Conservation (phyloP, 2,329 filamentous ascomycete genomes). For the Talaromyces sp. region DNA sequence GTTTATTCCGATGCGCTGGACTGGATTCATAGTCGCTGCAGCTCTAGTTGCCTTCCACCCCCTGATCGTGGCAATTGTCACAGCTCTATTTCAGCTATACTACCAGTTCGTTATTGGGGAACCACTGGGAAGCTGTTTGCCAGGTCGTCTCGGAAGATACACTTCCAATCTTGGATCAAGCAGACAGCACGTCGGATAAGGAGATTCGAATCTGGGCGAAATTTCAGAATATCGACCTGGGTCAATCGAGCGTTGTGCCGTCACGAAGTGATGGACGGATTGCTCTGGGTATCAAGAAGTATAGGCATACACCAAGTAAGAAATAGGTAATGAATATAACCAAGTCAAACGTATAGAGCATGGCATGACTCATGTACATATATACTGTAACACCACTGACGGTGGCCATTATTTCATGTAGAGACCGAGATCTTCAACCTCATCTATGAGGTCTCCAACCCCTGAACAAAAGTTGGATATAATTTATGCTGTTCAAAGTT, state of each 20-base stretch:
- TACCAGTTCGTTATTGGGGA: not conserved
- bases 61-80: not conserved
- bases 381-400: too few relatives aligned
- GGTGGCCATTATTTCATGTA: not conserved
- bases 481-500: not conserved
- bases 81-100: not conserved
- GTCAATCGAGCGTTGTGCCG: not conserved
- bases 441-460: too few relatives aligned
- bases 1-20: not conserved
- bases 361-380: not conserved
- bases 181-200: not conserved
- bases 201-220: not conserved
- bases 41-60: not conserved
- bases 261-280: not conserved
- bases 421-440: not conserved
- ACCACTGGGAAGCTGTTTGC: not conserved
- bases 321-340: not conserved
- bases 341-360: not conserved
- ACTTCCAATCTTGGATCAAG: not conserved
- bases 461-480: not conserved
- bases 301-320: not conserved
- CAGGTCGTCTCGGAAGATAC: not conserved
- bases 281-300: not conserved
- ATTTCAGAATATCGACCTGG: not conserved
- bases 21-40: not conserved